Conservation (phyloP, 495 filamentous ascomycete species). For the Apiosordaria backusii region DNA sequence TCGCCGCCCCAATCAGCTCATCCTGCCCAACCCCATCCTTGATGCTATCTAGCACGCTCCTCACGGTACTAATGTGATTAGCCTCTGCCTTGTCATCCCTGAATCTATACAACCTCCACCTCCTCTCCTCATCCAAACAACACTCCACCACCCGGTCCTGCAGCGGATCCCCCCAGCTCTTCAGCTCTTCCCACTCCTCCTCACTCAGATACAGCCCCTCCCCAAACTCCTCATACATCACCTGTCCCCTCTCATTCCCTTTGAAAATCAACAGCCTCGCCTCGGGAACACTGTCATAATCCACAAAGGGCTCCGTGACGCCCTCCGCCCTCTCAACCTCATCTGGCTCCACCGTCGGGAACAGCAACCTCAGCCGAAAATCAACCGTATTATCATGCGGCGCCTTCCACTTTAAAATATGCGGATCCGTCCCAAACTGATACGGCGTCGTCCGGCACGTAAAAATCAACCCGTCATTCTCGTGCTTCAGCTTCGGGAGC, state of each 20-base stretch:
- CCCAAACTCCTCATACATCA: slow-evolving; percentile 56
- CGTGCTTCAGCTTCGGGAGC: slow-evolving; percentile 78
- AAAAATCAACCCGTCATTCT: slow-evolving; percentile 96
- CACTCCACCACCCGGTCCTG: slow-evolving; percentile 88
- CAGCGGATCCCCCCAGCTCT: slow-evolving; percentile 62
- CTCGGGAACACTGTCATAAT: slow-evolving; percentile 53
- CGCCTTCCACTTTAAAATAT: slow-evolving; percentile 97
- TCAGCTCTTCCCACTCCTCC: slow-evolving; percentile 79
- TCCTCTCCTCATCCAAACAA: slow-evolving; percentile 62
- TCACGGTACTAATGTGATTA: slow-evolving; percentile 79
- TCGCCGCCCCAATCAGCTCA: slow-evolving; percentile 55
- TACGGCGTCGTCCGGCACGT: slow-evolving; percentile 84
- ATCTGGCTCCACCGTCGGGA: slow-evolving; percentile 68
- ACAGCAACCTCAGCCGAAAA: slow-evolving; percentile 74
- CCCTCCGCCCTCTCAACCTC: slow-evolving; percentile 62
- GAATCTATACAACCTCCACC: slow-evolving; percentile 83
- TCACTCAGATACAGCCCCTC: slow-evolving; percentile 63
- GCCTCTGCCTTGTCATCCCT: slow-evolving; percentile 88
- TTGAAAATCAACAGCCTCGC: slow-evolving; percentile 45
- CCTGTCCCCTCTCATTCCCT: slow-evolving; percentile 50
- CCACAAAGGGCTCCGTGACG: slow-evolving; percentile 49
- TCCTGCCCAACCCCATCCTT: slow-evolving; percentile 62
- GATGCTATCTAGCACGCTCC: slow-evolving; percentile 80
- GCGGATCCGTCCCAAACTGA: slow-evolving; percentile 80
- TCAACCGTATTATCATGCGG: slow-evolving; percentile 89